phyloP scores from a whole-genome alignment of 306 rosid species.

The Ormosia emarginata region DNA sequence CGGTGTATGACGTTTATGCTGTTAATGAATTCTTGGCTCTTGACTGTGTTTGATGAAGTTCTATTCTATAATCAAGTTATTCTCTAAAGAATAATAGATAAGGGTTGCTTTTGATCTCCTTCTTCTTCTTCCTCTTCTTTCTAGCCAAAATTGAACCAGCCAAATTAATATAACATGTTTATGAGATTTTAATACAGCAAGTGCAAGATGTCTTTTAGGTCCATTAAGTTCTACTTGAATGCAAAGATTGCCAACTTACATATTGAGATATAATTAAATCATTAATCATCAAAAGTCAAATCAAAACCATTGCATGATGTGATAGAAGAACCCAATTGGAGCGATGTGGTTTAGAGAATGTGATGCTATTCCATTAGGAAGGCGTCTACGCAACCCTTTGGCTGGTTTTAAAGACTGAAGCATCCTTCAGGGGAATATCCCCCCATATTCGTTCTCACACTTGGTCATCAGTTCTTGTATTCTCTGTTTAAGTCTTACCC shows the following conservation, averaged over 20 bases:
- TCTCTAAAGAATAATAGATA: not conserved
- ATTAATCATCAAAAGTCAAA: not conserved
- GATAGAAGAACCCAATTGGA: not conserved
- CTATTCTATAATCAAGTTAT: not conserved
- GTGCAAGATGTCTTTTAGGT: not conserved
- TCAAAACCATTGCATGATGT: not conserved
- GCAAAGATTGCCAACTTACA: not conserved
- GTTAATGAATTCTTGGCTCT: not conserved
- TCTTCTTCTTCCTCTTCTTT: not conserved
- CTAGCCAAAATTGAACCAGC: not conserved
- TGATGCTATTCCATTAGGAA: not conserved
- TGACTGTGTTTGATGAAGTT: not conserved
- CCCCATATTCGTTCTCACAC: not conserved
- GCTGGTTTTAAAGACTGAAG: not conserved
- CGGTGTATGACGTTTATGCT: not conserved
- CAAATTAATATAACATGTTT: not conserved
- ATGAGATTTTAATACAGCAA: not conserved
- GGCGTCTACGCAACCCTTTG: constrained; percentile 15
- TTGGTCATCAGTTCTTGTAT: not conserved
- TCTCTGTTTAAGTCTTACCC: constrained; percentile 1
- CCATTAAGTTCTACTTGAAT: not conserved
- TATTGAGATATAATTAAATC: not conserved
- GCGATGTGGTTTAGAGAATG: constrained; percentile 11
- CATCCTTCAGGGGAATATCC: constrained; percentile 28
- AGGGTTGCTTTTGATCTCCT: not conserved